These are phyloP conservation scores for Lachancea quebecensis DNA, from an alignment of 805 yeast genomes.

Conservation along the genomic window DNA sequence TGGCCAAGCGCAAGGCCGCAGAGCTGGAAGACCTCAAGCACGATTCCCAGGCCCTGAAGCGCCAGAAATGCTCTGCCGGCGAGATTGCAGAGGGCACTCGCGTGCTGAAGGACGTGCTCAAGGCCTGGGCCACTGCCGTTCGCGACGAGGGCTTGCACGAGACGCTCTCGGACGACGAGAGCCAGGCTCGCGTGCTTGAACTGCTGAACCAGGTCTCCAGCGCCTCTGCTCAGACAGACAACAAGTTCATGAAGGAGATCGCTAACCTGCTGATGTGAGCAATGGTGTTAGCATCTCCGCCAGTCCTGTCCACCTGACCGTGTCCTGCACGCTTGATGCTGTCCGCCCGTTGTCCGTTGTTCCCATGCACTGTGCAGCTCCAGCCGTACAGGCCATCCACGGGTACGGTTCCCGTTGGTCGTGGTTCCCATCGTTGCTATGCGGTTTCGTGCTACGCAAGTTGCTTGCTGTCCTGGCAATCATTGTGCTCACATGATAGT, in stretches of 20 bases:
- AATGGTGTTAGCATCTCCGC: not conserved
- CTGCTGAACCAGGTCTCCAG: constrained; percentile 11
- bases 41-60: constrained; percentile 40
- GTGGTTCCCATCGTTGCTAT: not conserved
- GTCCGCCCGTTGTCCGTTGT: too few species aligned
- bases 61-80: constrained; percentile 40
- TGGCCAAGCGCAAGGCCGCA: constrained; percentile 92
- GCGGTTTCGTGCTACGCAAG: not conserved
- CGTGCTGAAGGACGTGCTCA: constrained; percentile 42
- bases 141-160: constrained; percentile 24
- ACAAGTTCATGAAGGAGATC: constrained; percentile 6
- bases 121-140: constrained; percentile 47
- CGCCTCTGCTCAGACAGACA: constrained; percentile 2
- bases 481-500: not conserved
- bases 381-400: too few species aligned
- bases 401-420: not conserved
- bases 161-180: constrained; percentile 32
- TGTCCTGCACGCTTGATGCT: too few species aligned
- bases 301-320: too few species aligned
- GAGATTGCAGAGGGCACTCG: constrained; percentile 47
- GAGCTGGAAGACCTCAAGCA: constrained; percentile 66
- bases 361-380: too few species aligned
- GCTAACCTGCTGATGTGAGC: constrained; percentile 3
- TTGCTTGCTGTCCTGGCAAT: too few species aligned
- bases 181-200: constrained; percentile 21